Percentiles rank a stretch among this genome's conserved stretches.
These are phyloP conservation scores for Lactarius tabidus DNA, from an alignment of 768 basidiomycete species.

Conservation along the genomic window DNA sequence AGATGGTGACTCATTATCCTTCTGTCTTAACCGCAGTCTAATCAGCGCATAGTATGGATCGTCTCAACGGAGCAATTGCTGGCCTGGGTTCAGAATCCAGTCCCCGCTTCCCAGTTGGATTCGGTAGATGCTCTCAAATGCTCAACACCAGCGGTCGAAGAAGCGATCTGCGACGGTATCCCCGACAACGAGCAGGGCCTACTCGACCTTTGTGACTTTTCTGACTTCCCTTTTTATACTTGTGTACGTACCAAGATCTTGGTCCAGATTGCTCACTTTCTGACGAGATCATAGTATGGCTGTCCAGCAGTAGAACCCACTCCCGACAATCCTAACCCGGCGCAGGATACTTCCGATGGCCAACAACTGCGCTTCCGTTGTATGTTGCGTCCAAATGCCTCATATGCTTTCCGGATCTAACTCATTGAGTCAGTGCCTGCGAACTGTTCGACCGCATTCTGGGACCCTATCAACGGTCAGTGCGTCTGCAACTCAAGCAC, in stretches of 20 bases:
- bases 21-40: background rate
- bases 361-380: conserved; percentile 50
- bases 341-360: conserved; percentile 48
- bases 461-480: conserved; percentile 66
- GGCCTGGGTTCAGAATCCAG: conserved; percentile 69
- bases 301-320: conserved; percentile 57
- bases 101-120: conserved; percentile 56
- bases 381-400: conserved; percentile 34
- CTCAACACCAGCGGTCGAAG: conserved; percentile 52
- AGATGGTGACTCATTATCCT: conserved; percentile 42
- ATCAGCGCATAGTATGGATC: conserved; percentile 54
- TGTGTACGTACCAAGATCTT: conserved; percentile 47
- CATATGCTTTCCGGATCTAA: background rate
- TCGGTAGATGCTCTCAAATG: conserved; percentile 55
- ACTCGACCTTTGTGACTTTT: conserved; percentile 56
- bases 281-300: conserved; percentile 50
- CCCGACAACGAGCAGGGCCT: conserved; percentile 62
- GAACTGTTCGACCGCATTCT: conserved; percentile 76
- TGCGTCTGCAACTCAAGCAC: conserved; percentile 56
- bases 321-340: conserved; percentile 60
- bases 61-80: conserved; percentile 69
- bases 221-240: conserved; percentile 76
- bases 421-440: conserved; percentile 44
- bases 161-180: conserved; percentile 74
- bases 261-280: background rate